These are phyloP conservation scores for Eucalyptus curtisii DNA, from an alignment of 345 rosid species.

Conservation along the genomic window DNA sequence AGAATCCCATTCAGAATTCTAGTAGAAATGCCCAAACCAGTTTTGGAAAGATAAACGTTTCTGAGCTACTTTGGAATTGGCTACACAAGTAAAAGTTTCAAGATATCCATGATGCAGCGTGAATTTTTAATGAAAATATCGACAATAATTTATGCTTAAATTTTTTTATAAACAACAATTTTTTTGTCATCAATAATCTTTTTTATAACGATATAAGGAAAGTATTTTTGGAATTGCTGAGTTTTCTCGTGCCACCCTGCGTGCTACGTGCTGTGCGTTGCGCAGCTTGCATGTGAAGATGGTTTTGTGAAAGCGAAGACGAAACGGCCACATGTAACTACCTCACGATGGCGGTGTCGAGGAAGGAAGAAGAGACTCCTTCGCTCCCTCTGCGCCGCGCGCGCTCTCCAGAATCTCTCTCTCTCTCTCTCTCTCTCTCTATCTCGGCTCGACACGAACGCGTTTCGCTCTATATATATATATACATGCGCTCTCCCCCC, in stretches of 20 bases:
- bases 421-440: not conserved
- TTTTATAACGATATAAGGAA: no score
- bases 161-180: no score
- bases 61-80: no score
- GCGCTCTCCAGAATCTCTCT: not conserved
- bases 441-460: not conserved
- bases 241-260: not conserved
- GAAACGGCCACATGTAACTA: not conserved
- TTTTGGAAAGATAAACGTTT: no score
- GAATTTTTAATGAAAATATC: no score
- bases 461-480: not conserved
- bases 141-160: no score
- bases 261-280: not conserved
- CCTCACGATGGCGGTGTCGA: not conserved
- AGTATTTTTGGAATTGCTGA: no score
- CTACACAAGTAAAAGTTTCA: no score
- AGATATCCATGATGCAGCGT: fast-evolving
- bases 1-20: no score
- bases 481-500: not conserved
- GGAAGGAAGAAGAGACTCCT: not conserved
- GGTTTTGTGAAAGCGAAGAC: not conserved
- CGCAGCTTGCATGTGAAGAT: not conserved
- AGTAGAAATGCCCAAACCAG: no score
- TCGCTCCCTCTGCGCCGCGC: not conserved
- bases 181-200: no score